Percentiles rank a stretch among this genome's conserved stretches.
These are phyloP conservation scores for Endoconidiophora polonica DNA, from an alignment of 2,329 filamentous ascomycete species.

Conservation along the genomic window DNA sequence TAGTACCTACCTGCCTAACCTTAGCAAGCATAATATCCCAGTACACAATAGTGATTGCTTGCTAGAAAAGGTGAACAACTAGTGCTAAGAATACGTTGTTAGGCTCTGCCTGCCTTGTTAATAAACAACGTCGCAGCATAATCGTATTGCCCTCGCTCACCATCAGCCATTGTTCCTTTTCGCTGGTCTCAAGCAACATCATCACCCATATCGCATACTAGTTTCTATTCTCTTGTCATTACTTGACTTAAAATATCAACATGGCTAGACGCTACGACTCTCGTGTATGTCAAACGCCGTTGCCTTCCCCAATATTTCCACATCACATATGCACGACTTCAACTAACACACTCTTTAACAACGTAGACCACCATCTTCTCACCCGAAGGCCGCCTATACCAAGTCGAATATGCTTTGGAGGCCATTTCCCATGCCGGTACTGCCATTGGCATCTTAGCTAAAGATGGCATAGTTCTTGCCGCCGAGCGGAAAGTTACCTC, in stretches of 20 bases:
- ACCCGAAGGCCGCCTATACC: conserved; percentile 92
- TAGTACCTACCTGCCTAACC: conserved; percentile 13
- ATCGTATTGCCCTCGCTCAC: no score
- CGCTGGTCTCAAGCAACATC: neutral
- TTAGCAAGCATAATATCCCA: neutral
- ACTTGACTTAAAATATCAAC: conserved; percentile 17
- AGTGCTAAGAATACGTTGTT: neutral
- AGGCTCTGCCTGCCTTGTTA: neutral
- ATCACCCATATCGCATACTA: neutral
- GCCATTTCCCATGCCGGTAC: conserved; percentile 97
- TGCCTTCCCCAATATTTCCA: neutral
- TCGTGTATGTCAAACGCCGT: conserved; percentile 43
- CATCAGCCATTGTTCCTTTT: neutral
- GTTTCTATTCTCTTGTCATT: neutral
- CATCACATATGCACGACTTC: neutral
- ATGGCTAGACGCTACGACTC: conserved; percentile 99
- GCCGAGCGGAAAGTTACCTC: conserved; percentile 98
- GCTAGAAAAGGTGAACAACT: no score
- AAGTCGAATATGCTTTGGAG: conserved; percentile 98
- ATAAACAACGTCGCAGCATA: no score
- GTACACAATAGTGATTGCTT: no score
- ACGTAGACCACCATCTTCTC: conserved; percentile 96
- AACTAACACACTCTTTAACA: neutral
- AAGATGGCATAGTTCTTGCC: conserved; percentile 95
- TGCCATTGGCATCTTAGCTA: conserved; percentile 87